Evolutionary conservation across 202 grass and related monocot species (phyloP), one percentile per base, ranked within the genome.

Genomic region (Bolboschoenoplectus hybrid): DNA sequence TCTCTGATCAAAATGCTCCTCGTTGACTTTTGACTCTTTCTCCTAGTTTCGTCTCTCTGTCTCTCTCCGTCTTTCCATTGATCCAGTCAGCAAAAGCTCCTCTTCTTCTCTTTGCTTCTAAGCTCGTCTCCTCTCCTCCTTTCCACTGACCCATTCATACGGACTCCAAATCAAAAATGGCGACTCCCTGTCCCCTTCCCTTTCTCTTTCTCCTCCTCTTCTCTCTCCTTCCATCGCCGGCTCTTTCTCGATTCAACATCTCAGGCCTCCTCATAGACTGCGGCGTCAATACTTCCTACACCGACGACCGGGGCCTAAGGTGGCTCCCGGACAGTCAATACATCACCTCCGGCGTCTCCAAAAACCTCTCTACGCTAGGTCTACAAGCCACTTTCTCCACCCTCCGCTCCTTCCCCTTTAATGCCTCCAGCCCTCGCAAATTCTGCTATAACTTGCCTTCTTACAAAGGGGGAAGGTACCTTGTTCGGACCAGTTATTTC

Each of bases 401-500:
- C 44, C 78, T 92, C 73, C 96, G 96, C 26, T 62, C 46, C 69
- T 98, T 98, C 81, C 77, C 72, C 36, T 50, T 60, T 16, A 62
- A 60, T 36, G 55, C 81, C 52, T 38, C 36, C 43, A 34, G 5
- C 10, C 56, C 64, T 72, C 86, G 13, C 74, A 98, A 94, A 73
- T 98, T 87, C 90, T 98, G 96, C 90, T 95, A 94, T 86, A 35
- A 64, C 67, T 67, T 98, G 64, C 84, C 74, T 58, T 89, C 89
- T 49, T 89, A 85, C 82, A 87, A 34, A 17, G 86, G 69, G 13
- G 82, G 82, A 70, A 88, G 90, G 67, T 98, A 98, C 91, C 91
- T 98, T 9, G 20, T 98, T 41, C 93, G 96, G 55, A 89, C 89
- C 82, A 95, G 89, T 79, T 98, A 90, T 91, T 98, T 94, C 87